Percentiles rank a stretch among this genome's conserved stretches.
Conservation (phyloP, 352 stramenopile species). For the Pythium rhizo-oryzae region DNA sequence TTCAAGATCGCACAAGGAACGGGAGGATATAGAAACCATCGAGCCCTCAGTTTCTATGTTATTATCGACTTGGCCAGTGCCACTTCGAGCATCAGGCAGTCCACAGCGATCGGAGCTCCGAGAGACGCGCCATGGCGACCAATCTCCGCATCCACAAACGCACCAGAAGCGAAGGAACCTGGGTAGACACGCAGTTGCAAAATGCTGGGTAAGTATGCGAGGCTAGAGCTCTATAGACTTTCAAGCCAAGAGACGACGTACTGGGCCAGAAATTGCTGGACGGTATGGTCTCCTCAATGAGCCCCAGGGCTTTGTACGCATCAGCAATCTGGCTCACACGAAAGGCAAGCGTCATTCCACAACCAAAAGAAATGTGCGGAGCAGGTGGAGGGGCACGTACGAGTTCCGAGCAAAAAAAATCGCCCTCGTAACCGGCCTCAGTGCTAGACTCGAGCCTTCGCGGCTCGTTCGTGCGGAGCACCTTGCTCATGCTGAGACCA, state of each 20-base stretch:
- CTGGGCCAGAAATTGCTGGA: conserved; percentile 65
- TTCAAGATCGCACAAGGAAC: conserved; percentile 25
- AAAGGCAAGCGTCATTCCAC: neutral
- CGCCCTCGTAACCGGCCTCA: conserved; percentile 4
- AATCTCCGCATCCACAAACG: conserved; percentile 53
- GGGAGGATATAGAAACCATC: conserved; percentile 6
- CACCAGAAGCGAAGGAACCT: conserved; percentile 54
- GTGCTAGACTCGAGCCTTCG: neutral
- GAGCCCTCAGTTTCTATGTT: conserved; percentile 3
- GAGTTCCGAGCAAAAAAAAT: conserved; percentile 76
- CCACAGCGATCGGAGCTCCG: conserved; percentile 45
- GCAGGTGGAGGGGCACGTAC: conserved; percentile 35
- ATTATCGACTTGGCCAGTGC: conserved; percentile 32
- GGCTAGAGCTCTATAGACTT: too few species aligned
- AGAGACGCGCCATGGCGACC: conserved; percentile 50
- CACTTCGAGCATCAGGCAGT: conserved; percentile 66
- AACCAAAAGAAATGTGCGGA: neutral
- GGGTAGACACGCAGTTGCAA: too few species aligned
- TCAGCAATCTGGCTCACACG: conserved; percentile 41
- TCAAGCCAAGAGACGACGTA: conserved; percentile 15
- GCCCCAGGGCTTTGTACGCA: conserved; percentile 53
- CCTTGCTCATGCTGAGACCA: conserved; percentile 51
- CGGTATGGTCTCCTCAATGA: conserved; percentile 39
- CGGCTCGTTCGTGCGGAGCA: conserved; percentile 38
- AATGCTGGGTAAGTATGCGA: too few species aligned